Conservation (phyloP, 169 alveolate genomes). For the Plasmodium fragile region DNA sequence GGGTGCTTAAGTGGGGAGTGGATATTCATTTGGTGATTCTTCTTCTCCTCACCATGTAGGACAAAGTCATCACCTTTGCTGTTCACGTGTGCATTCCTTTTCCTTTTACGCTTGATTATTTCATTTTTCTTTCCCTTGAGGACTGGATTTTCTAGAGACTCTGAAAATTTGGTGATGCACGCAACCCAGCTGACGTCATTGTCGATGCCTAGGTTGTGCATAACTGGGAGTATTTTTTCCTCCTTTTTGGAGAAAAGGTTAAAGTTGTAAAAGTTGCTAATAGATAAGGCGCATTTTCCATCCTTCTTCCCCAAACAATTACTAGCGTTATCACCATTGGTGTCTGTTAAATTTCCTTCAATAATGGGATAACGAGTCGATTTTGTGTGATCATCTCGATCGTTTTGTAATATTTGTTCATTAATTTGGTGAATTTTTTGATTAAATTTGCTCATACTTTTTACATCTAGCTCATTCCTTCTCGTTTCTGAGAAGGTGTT, state of each 20-base stretch:
- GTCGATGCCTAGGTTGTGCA: conserved; percentile 38
- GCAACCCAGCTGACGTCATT: conserved; percentile 74
- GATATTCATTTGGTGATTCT: background rate
- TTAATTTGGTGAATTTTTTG: conserved; percentile 18
- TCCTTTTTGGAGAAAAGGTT: conserved; percentile 36
- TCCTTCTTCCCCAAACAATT: background rate
- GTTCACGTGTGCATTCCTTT: background rate
- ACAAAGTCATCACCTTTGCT: background rate
- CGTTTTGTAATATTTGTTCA: background rate
- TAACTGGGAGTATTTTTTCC: conserved; percentile 11
- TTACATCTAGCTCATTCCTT: conserved; percentile 11
- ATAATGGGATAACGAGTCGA: background rate
- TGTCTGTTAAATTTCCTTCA: background rate
- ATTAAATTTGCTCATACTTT: conserved; percentile 19
- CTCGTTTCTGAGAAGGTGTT: background rate
- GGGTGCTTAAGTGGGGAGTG: background rate
- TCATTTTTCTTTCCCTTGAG: conserved; percentile 67
- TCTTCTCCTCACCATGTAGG: background rate
- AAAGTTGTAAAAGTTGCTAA: conserved; percentile 41
- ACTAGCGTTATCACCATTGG: background rate
- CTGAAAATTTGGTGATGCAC: conserved; percentile 48
- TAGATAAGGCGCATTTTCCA: conserved; percentile 6
- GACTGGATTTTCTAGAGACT: conserved; percentile 26
- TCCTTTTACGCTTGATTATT: conserved; percentile 9
- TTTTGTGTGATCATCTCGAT: background rate